These are phyloP conservation scores for Groenewaldozyma salmanticensis DNA, from an alignment of 805 yeast genomes.

Conservation along the genomic window DNA sequence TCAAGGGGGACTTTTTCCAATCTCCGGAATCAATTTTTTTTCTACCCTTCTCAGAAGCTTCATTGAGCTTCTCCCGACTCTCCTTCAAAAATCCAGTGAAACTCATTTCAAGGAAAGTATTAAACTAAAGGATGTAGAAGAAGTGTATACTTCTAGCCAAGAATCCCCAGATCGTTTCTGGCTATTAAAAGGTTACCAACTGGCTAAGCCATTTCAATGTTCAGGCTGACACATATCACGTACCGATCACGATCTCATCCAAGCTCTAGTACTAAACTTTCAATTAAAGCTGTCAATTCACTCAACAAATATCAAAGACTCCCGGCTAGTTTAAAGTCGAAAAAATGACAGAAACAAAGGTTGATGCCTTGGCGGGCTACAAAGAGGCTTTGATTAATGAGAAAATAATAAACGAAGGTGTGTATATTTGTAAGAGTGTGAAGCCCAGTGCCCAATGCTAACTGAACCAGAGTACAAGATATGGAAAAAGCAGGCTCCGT, in stretches of 20 bases:
- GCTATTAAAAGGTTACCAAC: too few relatives aligned
- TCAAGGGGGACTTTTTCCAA: slow-evolving; percentile 8
- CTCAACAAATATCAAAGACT: too few relatives aligned
- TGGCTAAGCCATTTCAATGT: too few relatives aligned
- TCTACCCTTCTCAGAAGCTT: slow-evolving; percentile 11
- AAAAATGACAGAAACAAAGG: slow-evolving; percentile 1
- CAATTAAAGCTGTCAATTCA: not conserved
- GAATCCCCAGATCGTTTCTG: too few relatives aligned
- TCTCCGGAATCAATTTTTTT: slow-evolving; percentile 9
- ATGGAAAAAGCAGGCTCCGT: slow-evolving; percentile 59
- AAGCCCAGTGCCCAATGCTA: not conserved
- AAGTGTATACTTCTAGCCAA: too few relatives aligned
- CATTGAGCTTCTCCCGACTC: slow-evolving; percentile 12
- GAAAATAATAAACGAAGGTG: slow-evolving; percentile 19
- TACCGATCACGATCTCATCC: too few relatives aligned
- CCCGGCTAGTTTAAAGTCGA: too few relatives aligned
- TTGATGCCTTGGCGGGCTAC: not conserved
- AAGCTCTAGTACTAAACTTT: too few relatives aligned
- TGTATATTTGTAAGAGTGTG: not conserved
- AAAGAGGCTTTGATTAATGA: slow-evolving; percentile 17
- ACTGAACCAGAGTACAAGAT: slow-evolving; percentile 36
- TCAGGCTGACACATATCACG: too few relatives aligned
- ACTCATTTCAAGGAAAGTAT: too few relatives aligned
- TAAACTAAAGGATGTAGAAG: too few relatives aligned
- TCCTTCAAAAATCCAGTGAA: slow-evolving; percentile 16